phyloP scores from a whole-genome alignment of 345 rosid species.

The Sonneratia caseolaris region DNA sequence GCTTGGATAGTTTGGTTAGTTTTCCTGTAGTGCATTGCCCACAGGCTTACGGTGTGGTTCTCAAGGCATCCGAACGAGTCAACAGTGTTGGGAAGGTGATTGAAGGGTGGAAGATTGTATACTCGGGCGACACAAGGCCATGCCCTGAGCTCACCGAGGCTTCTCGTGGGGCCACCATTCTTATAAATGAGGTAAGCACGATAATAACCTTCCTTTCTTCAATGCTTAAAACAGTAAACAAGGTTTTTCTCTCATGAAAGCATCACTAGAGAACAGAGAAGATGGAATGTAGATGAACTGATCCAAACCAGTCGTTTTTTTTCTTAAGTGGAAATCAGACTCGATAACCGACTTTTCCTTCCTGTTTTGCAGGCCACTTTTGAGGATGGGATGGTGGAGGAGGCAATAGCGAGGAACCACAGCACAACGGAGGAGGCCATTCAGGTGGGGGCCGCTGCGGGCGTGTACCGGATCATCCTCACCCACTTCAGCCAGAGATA shows the following conservation, averaged over 20 bases:
- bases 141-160: constrained; percentile 66
- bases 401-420: constrained; percentile 83
- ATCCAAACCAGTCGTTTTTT: neutral
- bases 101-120: constrained; percentile 91
- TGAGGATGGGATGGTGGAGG: constrained; percentile 81
- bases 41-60: constrained; percentile 67
- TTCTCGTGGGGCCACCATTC: constrained; percentile 70
- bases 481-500: constrained; percentile 99
- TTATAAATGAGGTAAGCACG: constrained; percentile 72
- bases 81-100: constrained; percentile 55
- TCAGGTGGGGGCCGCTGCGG: constrained; percentile 51
- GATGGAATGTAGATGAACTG: neutral
- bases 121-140: constrained; percentile 96
- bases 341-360: neutral
- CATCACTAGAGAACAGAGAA: neutral
- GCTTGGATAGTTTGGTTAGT: constrained; percentile 58
- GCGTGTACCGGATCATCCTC: constrained; percentile 66
- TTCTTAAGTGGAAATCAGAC: too few species aligned
- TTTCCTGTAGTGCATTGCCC: constrained; percentile 96
- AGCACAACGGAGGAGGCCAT: constrained; percentile 95
- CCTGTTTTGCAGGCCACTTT: constrained; percentile 63
- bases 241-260: neutral
- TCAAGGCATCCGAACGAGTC: constrained; percentile 62
- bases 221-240: neutral
- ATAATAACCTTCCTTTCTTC: neutral